Evolutionary conservation across 768 basidiomycete species (phyloP), one percentile per base, ranked within the genome.

Genomic region (Russula foetens): DNA sequence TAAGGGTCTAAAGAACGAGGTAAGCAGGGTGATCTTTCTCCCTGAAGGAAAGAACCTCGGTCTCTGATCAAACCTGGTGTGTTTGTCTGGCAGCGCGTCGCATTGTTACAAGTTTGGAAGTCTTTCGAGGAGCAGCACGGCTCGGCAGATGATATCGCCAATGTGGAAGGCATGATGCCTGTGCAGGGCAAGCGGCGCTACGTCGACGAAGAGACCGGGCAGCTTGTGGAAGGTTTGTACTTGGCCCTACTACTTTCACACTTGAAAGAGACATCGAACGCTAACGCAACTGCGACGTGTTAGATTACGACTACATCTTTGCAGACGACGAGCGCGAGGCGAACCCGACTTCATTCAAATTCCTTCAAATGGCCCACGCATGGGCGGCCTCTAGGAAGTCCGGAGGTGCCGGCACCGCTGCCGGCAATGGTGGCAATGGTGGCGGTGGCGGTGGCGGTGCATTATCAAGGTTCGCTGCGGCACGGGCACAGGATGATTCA

Each of bases 221-320:
- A 89, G 66, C 87, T 84, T 33, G 85, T 93, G 28, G 92, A 94
- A 82, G 92, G 91, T 84, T 73, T 66, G 82, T 67, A 39, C 62
- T 17, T 64, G 24, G 35, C 24, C 54, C 7, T 56, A 23, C 7
- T 43, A 28, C 44, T n/a, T 17, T 50, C 23, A 11, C 19, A 2
- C 38, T 3, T 17, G n/a, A 43, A 5, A 28, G 23, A 9, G 3
- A 26, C 12, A 5, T n/a, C 21, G 1, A 29, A 21, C 23, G 21
- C 4, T 14, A 7, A 38, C 24, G 35, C 43, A 26, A 21, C 41
- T 33, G 41, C 38, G 66, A 23, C 45, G n/a, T 56, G 45, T 14
- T 59, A 94, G 95, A 96, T 68, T 96, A 90, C 86, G 95, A 96
- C 69, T 83, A 95, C 69, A 86, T 95, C 23, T 98, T 98, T 72